These are phyloP conservation scores for Yamadazyma kitorensis DNA, from an alignment of 805 yeast genomes.

Conservation along the genomic window DNA sequence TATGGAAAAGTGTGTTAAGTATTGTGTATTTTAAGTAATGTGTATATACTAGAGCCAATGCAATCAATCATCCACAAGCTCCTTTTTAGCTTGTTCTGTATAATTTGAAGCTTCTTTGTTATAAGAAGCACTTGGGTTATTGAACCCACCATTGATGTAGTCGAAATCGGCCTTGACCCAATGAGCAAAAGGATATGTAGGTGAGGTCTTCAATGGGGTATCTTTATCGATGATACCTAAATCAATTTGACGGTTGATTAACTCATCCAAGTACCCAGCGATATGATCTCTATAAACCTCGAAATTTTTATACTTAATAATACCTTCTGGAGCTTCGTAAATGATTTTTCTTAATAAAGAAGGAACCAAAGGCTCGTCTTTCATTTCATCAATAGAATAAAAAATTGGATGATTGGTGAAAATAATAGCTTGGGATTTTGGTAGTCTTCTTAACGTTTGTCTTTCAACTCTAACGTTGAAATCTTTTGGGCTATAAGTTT, in stretches of 20 bases:
- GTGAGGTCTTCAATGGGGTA: constrained; percentile 55
- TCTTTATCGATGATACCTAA: constrained; percentile 53
- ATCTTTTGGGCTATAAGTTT: constrained; percentile 44
- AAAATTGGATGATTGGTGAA: constrained; percentile 79
- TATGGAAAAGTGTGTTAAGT: too few relatives aligned
- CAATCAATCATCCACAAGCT: constrained; percentile 11
- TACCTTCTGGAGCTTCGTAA: constrained; percentile 64
- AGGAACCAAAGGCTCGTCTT: constrained; percentile 76
- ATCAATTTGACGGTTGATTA: constrained; percentile 58
- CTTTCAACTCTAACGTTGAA: constrained; percentile 71
- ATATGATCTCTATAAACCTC: constrained; percentile 59
- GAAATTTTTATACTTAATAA: constrained; percentile 62
- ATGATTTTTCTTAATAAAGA: constrained; percentile 66
- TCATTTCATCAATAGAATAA: constrained; percentile 73
- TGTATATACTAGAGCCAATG: not conserved
- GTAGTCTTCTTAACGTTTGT: constrained; percentile 67
- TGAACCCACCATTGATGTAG: constrained; percentile 40
- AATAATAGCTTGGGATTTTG: constrained; percentile 61
- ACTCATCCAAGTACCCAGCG: constrained; percentile 51
- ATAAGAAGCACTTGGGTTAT: constrained; percentile 29
- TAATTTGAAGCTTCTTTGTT: constrained; percentile 21
- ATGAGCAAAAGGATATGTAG: constrained; percentile 65
- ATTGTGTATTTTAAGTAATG: too few relatives aligned
- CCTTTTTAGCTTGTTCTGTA: constrained; percentile 19
- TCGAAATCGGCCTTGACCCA: constrained; percentile 46